Base-by-base conservation (phyloP, 2,329 filamentous ascomycete species). In the Aspergillus clavatus region DNA sequence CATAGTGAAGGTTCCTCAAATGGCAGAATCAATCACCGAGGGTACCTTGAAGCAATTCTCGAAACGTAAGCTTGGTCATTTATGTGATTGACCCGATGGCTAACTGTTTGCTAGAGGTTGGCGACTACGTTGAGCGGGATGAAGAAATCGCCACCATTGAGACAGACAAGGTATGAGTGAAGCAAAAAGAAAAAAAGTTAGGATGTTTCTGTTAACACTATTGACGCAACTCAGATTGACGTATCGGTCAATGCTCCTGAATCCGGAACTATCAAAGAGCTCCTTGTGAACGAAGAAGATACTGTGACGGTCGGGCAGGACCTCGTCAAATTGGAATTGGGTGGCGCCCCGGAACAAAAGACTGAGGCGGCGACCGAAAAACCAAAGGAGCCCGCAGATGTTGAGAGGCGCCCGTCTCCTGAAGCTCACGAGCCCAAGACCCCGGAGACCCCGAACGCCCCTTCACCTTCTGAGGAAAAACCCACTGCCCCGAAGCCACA, bases 121-220 rank as follows among this genome's bases (percentile, higher is more conserved):
- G 93, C 62, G 93, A 98, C 68, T 90, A 83, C 60, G 90, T 98
- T 42, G 89, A 95, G 74, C 84, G 85, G 61, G 93, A 98, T 65
- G 93, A 97, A 73, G 93, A 98, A 70, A 91, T 98, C 68, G 93
- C 93, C 24, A 96, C 91, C 40, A 98, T 98, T 63, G 93, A 98
- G 73, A 98, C 93, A 11, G 93, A 98, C 79, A 98, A 98, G 83
- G 88, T 89, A 74, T 52, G 67, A 45, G 40, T 22, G 14, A 33
- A 35, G 29, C 31, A 19, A 35, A 10, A 22, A 26, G n/a, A n/a
- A n/a, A n/a, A n/a, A n/a, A n/a, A n/a, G n/a, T n/a, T n/a, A n/a
- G n/a, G n/a, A n/a, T n/a, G n/a, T n/a, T n/a, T 19, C 22, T 16
- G 36, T 41, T 26, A 26, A 12, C 21, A 16, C 4, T 21, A 22